A percentile compares a stretch with the other conserved stretches of the same genome.
Evolutionary conservation across 176 grass and related monocot species (phyloP).

Genomic region (Coix lacrymajobi): DNA sequence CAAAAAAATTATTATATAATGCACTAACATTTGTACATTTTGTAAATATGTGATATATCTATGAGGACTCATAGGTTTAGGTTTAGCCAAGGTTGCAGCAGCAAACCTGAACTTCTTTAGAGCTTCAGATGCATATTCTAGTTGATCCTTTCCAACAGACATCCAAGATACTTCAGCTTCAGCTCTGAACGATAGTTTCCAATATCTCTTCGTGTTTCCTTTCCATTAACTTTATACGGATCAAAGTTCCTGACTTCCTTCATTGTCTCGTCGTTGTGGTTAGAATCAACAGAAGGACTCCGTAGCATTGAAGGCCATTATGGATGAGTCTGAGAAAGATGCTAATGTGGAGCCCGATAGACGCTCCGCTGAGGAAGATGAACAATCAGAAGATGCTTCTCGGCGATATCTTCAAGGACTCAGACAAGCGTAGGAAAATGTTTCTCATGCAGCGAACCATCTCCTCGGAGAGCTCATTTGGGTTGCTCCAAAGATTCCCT

Average conservation of each 20-base stretch:
- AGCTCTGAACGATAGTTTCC: slow-evolving; percentile 62
- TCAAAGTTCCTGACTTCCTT: slow-evolving; percentile 57
- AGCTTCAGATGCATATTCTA: slow-evolving; percentile 93
- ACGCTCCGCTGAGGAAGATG: slow-evolving; percentile 69
- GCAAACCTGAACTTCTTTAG: slow-evolving; percentile 94
- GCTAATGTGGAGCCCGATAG: slow-evolving; percentile 60
- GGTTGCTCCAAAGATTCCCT: slow-evolving; percentile 59
- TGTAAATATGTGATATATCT: slow-evolving; percentile 13
- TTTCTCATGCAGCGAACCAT: slow-evolving; percentile 99
- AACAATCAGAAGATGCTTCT: slow-evolving; percentile 53
- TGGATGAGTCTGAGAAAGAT: slow-evolving; percentile 73
- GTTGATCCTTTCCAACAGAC: slow-evolving; percentile 94
- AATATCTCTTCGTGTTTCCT: slow-evolving; percentile 63
- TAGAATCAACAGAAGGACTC: slow-evolving; percentile 61
- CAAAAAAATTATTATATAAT: neutral
- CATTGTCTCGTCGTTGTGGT: slow-evolving; percentile 26
- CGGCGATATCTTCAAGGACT: slow-evolving; percentile 63
- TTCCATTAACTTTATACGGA: slow-evolving; percentile 81
- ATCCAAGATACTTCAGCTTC: slow-evolving; percentile 92
- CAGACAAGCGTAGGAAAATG: slow-evolving; percentile 87
- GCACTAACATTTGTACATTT: neutral
- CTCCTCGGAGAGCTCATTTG: slow-evolving; percentile 94
- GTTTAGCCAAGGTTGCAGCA: neutral
- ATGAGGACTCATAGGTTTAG: neutral
- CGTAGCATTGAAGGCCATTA: slow-evolving; percentile 47